Evolutionary conservation across 345 rosid genomes (phyloP), one percentile per base, ranked within the genome.

Genomic region (Turritis glabra): DNA sequence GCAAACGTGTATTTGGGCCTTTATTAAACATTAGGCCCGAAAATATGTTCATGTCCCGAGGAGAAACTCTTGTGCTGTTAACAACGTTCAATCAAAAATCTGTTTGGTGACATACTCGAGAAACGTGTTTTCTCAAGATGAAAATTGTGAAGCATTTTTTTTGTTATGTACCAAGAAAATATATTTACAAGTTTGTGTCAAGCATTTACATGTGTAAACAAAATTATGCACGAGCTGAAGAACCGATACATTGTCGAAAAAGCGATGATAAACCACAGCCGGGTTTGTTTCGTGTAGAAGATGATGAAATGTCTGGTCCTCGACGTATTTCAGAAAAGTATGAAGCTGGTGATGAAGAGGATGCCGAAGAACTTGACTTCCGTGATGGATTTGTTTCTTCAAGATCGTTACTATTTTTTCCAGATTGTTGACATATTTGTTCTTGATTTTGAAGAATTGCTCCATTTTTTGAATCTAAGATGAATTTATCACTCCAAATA

Each of bases 201-300:
- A 15, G 2, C 11, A 52, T 67, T 0, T 2, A n/a, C 27, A 66
- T 22, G 15, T 3, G 1, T n/a, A 21, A n/a, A 25, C 1, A 35
- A n/a, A 14, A 15, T 38, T 51, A 73, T 21, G 47, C 0, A 13
- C 61, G 57, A 54, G 19, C 18, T 0, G 78, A 57, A 57, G 60
- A 75, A 75, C 73, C 68, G 0, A 75, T 58, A 58, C 78, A 75
- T 19, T 21, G 26, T 66, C 73, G 43, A 0, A 74, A 74, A 58
- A 74, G 21, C 11, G 44, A 67, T 18, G 78, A 67, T 50, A 75
- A 57, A 50, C 78, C 67, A 58, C 73, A 58, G 38, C 67, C 61
- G 2, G 30, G 5, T 40, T 67, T 75, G 33, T 3, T 66, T 48
- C 12, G 32, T 48, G 44, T 18, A 7, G 53, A 50, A 54, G 72